These are phyloP conservation scores for Botrytis fabae DNA, from an alignment of 2,329 filamentous ascomycete genomes.

Conservation along the genomic window DNA sequence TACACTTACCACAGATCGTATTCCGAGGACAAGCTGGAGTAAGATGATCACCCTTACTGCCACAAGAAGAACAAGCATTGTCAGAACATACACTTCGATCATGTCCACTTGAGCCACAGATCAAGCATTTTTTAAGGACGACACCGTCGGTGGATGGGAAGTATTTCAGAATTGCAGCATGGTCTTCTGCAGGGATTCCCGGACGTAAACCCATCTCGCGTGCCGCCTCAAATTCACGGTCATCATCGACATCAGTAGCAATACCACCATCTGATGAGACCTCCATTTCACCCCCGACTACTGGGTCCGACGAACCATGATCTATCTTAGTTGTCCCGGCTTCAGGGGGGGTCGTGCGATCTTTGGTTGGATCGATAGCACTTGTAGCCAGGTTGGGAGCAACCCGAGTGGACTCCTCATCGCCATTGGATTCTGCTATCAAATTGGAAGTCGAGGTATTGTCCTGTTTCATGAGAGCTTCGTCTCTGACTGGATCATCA, in stretches of 20 bases:
- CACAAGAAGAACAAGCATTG: constrained; percentile 52
- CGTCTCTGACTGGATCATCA: neutral
- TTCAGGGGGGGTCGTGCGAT: neutral
- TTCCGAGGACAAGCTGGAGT: constrained; percentile 53
- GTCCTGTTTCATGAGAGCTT: neutral
- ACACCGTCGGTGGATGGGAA: constrained; percentile 45
- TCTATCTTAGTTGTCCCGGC: neutral
- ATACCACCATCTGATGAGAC: neutral
- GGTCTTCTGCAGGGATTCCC: constrained; percentile 4
- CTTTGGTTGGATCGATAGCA: neutral
- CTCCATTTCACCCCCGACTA: neutral
- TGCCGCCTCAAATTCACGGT: neutral
- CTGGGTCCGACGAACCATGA: neutral
- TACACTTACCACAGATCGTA: constrained; percentile 59
- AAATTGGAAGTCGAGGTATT: neutral
- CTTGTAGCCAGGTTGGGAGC: neutral
- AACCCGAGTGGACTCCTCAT: neutral
- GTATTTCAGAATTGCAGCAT: constrained; percentile 41
- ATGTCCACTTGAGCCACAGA: constrained; percentile 54
- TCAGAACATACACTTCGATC: constrained; percentile 47
- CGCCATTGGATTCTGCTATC: neutral
- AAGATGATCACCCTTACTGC: constrained; percentile 47
- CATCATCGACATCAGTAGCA: neutral
- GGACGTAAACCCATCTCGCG: neutral
- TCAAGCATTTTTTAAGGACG: constrained; percentile 46